These are phyloP conservation scores for Neurospora crassa DNA, from an alignment of 2,329 filamentous ascomycete genomes.

Conservation along the genomic window DNA sequence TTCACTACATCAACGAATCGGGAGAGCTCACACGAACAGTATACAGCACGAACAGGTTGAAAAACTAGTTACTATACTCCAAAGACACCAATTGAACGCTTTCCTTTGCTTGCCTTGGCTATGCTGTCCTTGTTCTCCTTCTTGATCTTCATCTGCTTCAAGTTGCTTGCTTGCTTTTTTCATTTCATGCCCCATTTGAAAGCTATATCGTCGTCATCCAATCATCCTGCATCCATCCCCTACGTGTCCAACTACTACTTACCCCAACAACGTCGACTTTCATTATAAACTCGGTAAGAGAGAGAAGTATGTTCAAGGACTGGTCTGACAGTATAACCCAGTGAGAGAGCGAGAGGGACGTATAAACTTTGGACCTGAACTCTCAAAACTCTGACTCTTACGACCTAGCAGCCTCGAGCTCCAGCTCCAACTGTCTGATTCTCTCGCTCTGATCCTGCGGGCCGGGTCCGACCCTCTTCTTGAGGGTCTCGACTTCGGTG, in stretches of 20 bases:
- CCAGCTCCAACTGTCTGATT: conserved; percentile 57
- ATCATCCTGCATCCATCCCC: neutral
- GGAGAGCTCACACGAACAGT: neutral
- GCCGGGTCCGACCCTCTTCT: conserved; percentile 59
- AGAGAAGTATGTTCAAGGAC: neutral
- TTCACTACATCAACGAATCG: neutral
- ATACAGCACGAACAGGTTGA: neutral
- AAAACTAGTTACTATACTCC: neutral
- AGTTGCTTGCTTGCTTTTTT: neutral
- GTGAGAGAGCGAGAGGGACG: neutral
- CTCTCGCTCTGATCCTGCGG: conserved; percentile 57
- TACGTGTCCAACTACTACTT: neutral
- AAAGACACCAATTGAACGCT: neutral
- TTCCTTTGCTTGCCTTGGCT: neutral
- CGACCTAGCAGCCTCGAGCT: conserved; percentile 55
- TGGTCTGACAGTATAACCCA: neutral
- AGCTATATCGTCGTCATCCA: neutral
- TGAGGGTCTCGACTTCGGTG: conserved; percentile 68
- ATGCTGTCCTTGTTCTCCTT: neutral
- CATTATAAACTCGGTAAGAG: neutral
- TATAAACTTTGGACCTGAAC: neutral
- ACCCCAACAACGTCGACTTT: neutral
- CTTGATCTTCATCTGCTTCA: neutral
- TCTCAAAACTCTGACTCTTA: conserved; percentile 18
- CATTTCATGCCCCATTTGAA: neutral